A percentile compares a stretch with the other conserved stretches of the same genome.
Conservation (phyloP, 306 rosid genomes). For the Malus domestica region ASM211411v1 NC_041799.1:14839001-14839500, state of each 20-base stretch:
- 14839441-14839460: too few species aligned
- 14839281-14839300: slow-evolving; percentile 76
- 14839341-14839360: slow-evolving; percentile 53
- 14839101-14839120: too few species aligned
- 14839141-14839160: too few species aligned
- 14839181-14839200: slow-evolving; percentile 36
- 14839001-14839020: not conserved
- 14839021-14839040: not conserved
- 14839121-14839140: too few species aligned
- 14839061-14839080: too few species aligned
- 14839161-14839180: not conserved
- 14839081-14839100: too few species aligned
- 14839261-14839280: slow-evolving; percentile 75
- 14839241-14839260: slow-evolving; percentile 40
- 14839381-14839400: slow-evolving; percentile 21
- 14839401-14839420: too few species aligned
- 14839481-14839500: too few species aligned
- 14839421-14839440: too few species aligned
- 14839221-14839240: slow-evolving; percentile 50
- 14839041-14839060: too few species aligned
- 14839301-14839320: slow-evolving; percentile 66
- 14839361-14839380: slow-evolving; percentile 46
- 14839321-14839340: slow-evolving; percentile 58
- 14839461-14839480: too few species aligned
- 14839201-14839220: slow-evolving; percentile 59